phyloP scores from a whole-genome alignment of 2,329 filamentous ascomycete species.

The Endoconidiophora laricicola region DNA sequence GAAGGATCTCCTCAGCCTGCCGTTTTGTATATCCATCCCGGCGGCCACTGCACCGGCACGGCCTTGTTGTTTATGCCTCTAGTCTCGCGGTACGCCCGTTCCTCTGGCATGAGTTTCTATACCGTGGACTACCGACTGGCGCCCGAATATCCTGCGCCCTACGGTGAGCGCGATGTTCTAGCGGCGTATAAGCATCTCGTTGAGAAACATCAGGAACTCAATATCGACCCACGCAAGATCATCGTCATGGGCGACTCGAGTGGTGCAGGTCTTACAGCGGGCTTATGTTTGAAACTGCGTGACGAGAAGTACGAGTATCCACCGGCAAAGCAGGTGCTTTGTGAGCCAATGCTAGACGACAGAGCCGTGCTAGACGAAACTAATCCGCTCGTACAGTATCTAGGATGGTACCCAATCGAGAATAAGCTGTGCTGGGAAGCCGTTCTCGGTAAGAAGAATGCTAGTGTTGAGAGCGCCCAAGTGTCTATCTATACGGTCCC shows the following conservation, averaged over 20 bases:
- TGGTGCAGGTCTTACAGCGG: conserved; percentile 15
- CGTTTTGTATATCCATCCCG: conserved; percentile 25
- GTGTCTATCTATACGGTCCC: conserved; percentile 16
- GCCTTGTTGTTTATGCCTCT: conserved; percentile 17
- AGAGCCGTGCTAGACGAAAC: conserved; percentile 14
- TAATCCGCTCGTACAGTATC: neutral
- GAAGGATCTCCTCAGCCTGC: conserved; percentile 15
- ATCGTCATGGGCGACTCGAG: conserved; percentile 16
- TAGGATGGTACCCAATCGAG: conserved; percentile 14
- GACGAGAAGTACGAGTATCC: conserved; percentile 16
- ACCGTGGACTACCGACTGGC: conserved; percentile 27
- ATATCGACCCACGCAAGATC: conserved; percentile 15
- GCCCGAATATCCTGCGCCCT: conserved; percentile 24
- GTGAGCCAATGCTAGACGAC: conserved; percentile 22
- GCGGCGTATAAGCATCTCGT: conserved; percentile 17
- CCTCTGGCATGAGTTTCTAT: conserved; percentile 21
- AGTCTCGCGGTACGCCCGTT: conserved; percentile 17
- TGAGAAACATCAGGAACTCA: conserved; percentile 14
- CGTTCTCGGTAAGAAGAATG: conserved; percentile 13
- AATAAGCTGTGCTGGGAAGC: conserved; percentile 17
- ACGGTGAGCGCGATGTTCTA: conserved; percentile 22
- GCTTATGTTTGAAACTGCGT: conserved; percentile 24
- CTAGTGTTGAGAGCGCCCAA: conserved; percentile 12
- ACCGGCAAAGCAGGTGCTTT: conserved; percentile 19
- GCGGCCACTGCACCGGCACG: conserved; percentile 23